phyloP scores from a whole-genome alignment of 768 basidiomycete genomes.

The Russula sp. region DNA sequence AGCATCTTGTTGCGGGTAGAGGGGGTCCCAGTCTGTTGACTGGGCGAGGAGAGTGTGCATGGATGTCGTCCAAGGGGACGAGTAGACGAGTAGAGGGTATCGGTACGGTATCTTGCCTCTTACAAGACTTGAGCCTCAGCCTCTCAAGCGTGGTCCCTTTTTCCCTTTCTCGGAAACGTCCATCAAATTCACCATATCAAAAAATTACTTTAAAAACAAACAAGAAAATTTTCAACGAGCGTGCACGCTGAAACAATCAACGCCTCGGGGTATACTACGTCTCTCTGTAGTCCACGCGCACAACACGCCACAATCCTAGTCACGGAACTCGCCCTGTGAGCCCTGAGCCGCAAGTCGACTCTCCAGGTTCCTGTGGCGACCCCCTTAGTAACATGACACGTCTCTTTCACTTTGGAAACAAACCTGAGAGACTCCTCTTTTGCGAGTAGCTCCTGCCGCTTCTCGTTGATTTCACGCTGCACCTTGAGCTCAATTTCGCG shows the following conservation, averaged over 20 bases:
- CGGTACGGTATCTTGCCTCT: too few species aligned
- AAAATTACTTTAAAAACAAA: neutral
- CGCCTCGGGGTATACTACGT: constrained; percentile 34
- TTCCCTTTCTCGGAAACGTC: constrained; percentile 11
- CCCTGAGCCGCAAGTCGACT: constrained; percentile 89
- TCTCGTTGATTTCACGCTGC: constrained; percentile 96
- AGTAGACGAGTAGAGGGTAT: neutral
- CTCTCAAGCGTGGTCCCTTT: constrained; percentile 2
- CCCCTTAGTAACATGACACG: constrained; percentile 1
- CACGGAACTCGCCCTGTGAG: constrained; percentile 74
- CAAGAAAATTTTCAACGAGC: constrained; percentile 13
- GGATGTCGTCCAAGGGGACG: neutral
- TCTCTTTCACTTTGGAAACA: constrained; percentile 28
- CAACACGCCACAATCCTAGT: constrained; percentile 40
- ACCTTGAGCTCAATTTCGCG: constrained; percentile 98
- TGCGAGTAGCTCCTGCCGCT: constrained; percentile 92
- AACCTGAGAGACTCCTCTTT: constrained; percentile 93
- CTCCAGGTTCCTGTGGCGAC: constrained; percentile 69
- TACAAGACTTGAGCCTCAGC: too few species aligned
- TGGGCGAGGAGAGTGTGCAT: constrained; percentile 33
- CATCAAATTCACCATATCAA: neutral
- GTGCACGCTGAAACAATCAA: neutral
- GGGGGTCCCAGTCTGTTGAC: constrained; percentile 37
- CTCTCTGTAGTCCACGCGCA: constrained; percentile 5
- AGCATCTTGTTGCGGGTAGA: constrained; percentile 33